Conservation (phyloP, 176 grass and related monocot genomes). For the Puya raimondii region DNA sequence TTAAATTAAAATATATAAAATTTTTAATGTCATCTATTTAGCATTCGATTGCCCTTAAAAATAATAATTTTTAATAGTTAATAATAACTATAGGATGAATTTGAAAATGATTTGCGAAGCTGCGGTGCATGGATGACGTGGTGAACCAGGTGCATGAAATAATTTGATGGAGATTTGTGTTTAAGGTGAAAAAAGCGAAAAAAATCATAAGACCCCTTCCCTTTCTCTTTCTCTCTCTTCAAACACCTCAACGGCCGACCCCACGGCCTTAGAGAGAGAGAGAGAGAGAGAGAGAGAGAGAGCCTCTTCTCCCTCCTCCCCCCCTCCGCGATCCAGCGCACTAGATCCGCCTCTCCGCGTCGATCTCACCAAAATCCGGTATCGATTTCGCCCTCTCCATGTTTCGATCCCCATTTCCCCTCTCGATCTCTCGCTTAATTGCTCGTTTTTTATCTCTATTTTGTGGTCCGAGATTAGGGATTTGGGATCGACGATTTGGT, state of each 20-base stretch:
- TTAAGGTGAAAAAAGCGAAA: not conserved
- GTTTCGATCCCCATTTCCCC: not conserved
- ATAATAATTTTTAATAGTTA: too few relatives aligned
- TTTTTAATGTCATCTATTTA: too few relatives aligned
- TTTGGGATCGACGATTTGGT: not conserved
- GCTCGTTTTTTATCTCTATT: not conserved
- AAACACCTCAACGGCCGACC: not conserved
- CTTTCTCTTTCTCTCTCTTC: not conserved
- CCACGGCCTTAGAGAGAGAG: not conserved
- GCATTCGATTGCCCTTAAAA: too few relatives aligned
- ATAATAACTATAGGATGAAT: too few relatives aligned
- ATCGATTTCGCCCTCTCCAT: slow-evolving; percentile 8
- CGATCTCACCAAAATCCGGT: not conserved
- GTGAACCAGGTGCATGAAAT: too few relatives aligned
- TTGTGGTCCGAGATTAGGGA: not conserved
- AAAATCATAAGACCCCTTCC: not conserved
- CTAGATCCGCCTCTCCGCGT: not conserved
- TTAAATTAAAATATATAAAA: too few relatives aligned
- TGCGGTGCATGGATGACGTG: too few relatives aligned
- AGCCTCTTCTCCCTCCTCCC: too few relatives aligned
- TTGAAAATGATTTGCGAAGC: too few relatives aligned
- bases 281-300: too few relatives aligned
- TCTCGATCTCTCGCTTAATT: not conserved
- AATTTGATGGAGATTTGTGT: too few relatives aligned
- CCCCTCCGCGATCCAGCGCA: too few relatives aligned